Conservation (phyloP, 306 rosid genomes). For the Citrullus mucosospermus region DNA sequence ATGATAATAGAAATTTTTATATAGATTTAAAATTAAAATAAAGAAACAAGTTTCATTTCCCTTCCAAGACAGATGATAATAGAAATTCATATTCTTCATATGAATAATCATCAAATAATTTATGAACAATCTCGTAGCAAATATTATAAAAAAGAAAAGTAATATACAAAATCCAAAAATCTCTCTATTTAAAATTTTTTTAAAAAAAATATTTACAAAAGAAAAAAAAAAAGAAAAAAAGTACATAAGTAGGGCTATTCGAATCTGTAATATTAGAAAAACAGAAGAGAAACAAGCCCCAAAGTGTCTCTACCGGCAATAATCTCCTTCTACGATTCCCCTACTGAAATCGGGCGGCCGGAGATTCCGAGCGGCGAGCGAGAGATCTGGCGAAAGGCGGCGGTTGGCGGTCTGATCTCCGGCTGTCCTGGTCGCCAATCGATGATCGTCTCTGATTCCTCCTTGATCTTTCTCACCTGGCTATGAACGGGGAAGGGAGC, state of each 20-base stretch:
- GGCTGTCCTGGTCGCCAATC: constrained; percentile 48
- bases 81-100: background rate
- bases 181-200: background rate
- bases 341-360: constrained; percentile 37
- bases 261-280: background rate
- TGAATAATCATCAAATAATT: too few relatives aligned
- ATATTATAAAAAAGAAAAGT: background rate
- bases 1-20: too few relatives aligned
- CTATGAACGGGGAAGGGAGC: constrained; percentile 44
- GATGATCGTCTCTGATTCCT: constrained; percentile 43
- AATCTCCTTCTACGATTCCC: constrained; percentile 18
- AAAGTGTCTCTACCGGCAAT: background rate
- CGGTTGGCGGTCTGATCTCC: constrained; percentile 28
- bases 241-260: background rate
- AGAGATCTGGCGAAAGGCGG: constrained; percentile 36
- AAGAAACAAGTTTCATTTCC: background rate
- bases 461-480: constrained; percentile 71
- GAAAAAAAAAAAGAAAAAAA: background rate
- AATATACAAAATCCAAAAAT: background rate
- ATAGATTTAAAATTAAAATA: too few relatives aligned
- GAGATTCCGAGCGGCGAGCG: constrained; percentile 76
- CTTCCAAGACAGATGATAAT: background rate
- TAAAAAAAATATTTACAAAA: background rate
- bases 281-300: background rate
- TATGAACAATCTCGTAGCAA: background rate